Evolutionary conservation across 1,284 basidiomycete species (phyloP).

Genomic region (Ganoderma leucocontextum): DNA sequence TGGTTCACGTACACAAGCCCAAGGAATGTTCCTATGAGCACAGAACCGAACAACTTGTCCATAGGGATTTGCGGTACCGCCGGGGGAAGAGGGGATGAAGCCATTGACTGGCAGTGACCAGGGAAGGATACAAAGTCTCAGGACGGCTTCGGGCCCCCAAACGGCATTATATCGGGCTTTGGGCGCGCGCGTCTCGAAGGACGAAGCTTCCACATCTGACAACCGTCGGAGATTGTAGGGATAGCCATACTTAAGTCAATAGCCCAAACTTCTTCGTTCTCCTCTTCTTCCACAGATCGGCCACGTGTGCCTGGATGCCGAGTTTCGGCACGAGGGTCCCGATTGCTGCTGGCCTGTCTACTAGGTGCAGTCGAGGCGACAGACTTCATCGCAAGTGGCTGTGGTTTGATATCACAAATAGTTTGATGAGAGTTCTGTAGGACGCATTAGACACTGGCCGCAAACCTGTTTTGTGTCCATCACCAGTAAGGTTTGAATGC

Average conservation of each 20-base stretch:
- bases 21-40: neutral
- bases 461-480: neutral
- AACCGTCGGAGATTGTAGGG: constrained; percentile 1
- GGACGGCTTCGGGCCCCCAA: neutral
- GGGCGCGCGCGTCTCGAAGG: neutral
- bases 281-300: neutral
- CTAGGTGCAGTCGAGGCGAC: neutral
- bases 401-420: neutral
- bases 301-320: constrained; percentile 1
- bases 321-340: neutral
- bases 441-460: neutral
- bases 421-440: neutral
- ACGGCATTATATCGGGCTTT: neutral
- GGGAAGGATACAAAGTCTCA: neutral
- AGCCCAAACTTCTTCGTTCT: neutral
- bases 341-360: neutral
- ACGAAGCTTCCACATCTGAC: neutral
- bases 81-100: neutral
- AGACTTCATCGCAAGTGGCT: neutral
- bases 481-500: neutral
- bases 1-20: neutral
- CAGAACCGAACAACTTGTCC: neutral
- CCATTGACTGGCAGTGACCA: neutral
- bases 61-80: neutral
- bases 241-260: neutral